Evolutionary conservation across 441 rosid genomes (phyloP), one percentile per base, ranked within the genome.

Genomic region (Corymbia calophylla): DNA sequence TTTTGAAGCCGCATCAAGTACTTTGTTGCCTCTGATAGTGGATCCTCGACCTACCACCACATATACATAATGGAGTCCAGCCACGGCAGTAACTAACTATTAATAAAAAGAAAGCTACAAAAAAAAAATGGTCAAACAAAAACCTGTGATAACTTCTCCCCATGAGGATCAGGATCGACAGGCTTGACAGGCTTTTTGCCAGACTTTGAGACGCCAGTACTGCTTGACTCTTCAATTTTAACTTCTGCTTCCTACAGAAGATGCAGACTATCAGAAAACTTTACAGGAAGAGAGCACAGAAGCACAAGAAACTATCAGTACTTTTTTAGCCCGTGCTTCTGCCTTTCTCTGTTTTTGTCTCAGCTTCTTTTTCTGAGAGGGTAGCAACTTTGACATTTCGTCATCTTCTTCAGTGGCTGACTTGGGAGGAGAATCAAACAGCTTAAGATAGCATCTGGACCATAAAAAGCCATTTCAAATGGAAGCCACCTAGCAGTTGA

Each of bases 261-360:
- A 89, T 44, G 66, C 88, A 84, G 77, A 91, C 54, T 90, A 89
- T 87, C 86, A 92, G 89, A 48, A 88, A 85, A 86, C 60, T 39
- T 85, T n/a, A 51, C 47, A 89, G 85, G 53, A 90, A 88, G 86
- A 86, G 84, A 32, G 87, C 89, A 56, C 66, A 84, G 62, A 91
- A 92, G 56, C 80, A 87, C 90, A 17, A 89, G 88, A 89, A 87
- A 86, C 84, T 68, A 80, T 87, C 19, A 94, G 87, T 92, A 97
- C 99, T 93, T 97, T 98, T 96, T 97, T 98, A 89, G 99, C 99
- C 90, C 99, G 96, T 90, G 99, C 99, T 94, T 97, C 99, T 80
- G 99, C 99, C 94, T 97, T 98, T 88, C 95, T 95, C 93, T 95
- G 99, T 92, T 97, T 98, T 93, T 94, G 96, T 91, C 95, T 96